Base-by-base conservation (phyloP, 345 rosid species). In the Cardamine chenopodiifolia region DNA sequence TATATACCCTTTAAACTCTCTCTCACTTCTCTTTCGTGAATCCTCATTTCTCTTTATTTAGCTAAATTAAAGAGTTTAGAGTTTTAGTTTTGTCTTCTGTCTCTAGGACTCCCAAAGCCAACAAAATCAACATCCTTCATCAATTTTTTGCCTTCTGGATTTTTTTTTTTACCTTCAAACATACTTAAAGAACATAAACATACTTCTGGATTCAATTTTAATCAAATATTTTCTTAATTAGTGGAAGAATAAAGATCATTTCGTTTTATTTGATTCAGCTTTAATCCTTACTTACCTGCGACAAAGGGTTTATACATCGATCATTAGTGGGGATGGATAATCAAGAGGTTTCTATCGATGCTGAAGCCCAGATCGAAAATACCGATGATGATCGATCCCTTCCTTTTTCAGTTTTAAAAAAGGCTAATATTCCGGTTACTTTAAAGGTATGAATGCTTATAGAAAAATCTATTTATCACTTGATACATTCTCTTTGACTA, bases 401-500 rank as follows among this genome's bases (percentile, higher is more conserved):
- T 72, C 72, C 77, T 11, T 59, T 78, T 23, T 42, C 84, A 23
- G 28, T 79, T 20, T 83, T 85, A 48, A 72, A 75, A 62, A 75
- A 44, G 56, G 71, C 81, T 22, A 81, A 81, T 77, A 61, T 10
- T 53, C 82, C 86, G 12, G 44, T 83, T 69, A 78, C 79, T n/a
- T 79, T 85, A 63, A 83, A 79, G 83, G 86, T 83, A 26, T 10
- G 61, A 25, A 1, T 48, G 18, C 35, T 22, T 28, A 18, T 64
- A 52, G 10, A 29, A 12, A 42, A 37, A 52, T 26, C 3, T 39
- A 18, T 28, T 2, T 42, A 53, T 55, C 35, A 13, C 18, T 54
- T 64, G 42, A 65, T 45, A 44, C 11, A 67, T 57, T 25, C 32
- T 52, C 31, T 42, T 39, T 62, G 29, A 20, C 22, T 18, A 8